A percentile compares a stretch with the other conserved stretches of the same genome.
Conservation (phyloP, 2,329 filamentous ascomycete species). For the Byssochlamys sp. region DNA sequence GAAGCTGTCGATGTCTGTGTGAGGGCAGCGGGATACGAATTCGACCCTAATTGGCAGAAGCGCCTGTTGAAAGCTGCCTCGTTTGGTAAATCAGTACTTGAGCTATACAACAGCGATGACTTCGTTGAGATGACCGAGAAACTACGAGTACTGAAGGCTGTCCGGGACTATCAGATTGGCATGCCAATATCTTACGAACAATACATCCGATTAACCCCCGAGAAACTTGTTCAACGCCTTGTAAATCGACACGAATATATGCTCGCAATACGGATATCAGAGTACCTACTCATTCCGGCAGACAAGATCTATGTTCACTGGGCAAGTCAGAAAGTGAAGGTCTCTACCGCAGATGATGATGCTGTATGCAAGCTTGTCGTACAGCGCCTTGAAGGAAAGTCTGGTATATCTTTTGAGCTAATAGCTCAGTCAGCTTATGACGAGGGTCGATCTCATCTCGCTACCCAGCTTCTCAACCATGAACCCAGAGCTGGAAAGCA, state of each 20-base stretch:
- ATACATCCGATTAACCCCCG: constrained; percentile 80
- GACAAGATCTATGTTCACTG: constrained; percentile 92
- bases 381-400: constrained; percentile 73
- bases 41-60: constrained; percentile 85
- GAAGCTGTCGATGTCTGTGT: constrained; percentile 92
- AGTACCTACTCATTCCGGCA: constrained; percentile 74
- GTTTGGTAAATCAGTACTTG: constrained; percentile 92
- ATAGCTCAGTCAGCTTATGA: constrained; percentile 90
- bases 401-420: constrained; percentile 88
- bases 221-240: constrained; percentile 74
- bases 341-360: constrained; percentile 77
- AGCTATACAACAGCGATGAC: constrained; percentile 95
- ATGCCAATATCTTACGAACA: constrained; percentile 88
- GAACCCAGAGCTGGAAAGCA: constrained; percentile 92
- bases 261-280: constrained; percentile 76
- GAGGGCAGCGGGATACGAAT: constrained; percentile 85
- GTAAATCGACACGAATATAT: constrained; percentile 86
- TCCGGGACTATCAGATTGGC: constrained; percentile 82
- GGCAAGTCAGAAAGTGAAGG: constrained; percentile 86
- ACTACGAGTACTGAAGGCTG: constrained; percentile 81
- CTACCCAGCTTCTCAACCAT: constrained; percentile 82
- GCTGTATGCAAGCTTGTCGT: constrained; percentile 79
- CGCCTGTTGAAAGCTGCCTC: constrained; percentile 90
- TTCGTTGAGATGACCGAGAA: constrained; percentile 98
- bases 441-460: constrained; percentile 78